These are phyloP conservation scores for Articulospora tetracladia DNA, from an alignment of 495 filamentous ascomycete genomes.

Conservation along the genomic window DNA sequence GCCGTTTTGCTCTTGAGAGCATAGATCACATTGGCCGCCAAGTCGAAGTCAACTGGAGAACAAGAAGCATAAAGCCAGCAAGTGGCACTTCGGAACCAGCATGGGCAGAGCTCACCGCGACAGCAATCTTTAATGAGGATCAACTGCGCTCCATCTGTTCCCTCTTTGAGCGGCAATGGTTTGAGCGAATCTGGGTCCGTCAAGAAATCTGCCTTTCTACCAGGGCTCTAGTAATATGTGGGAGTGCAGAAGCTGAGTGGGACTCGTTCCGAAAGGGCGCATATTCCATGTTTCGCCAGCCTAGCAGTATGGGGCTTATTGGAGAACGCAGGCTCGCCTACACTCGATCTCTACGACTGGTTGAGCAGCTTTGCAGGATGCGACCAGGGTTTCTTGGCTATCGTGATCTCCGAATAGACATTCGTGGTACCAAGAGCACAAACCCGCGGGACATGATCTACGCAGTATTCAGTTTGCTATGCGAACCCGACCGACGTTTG, in stretches of 20 bases:
- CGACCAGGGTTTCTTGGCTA: not conserved
- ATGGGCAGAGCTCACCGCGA: not conserved
- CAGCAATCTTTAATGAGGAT: not conserved
- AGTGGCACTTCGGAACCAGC: constrained; percentile 2
- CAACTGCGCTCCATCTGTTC: not conserved
- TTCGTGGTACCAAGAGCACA: not conserved
- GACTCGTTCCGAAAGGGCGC: not conserved
- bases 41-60: constrained; percentile 2
- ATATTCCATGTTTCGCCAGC: not conserved
- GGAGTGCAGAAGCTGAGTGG: not conserved
- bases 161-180: not conserved
- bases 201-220: not conserved
- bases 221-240: not conserved
- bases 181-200: constrained; percentile 1
- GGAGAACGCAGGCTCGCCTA: not conserved
- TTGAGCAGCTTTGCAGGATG: not conserved
- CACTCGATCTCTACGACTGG: no score
- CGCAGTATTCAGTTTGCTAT: not conserved
- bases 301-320: not conserved
- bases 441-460: not conserved
- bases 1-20: constrained; percentile 1
- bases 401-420: not conserved
- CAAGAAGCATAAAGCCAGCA: not conserved
- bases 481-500: not conserved
- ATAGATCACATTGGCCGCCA: constrained; percentile 1